A percentile compares a stretch with the other conserved stretches of the same genome.
Evolutionary conservation across 352 stramenopile genomes (phyloP).

Genomic region (Globisporangium camurandrum): DNA sequence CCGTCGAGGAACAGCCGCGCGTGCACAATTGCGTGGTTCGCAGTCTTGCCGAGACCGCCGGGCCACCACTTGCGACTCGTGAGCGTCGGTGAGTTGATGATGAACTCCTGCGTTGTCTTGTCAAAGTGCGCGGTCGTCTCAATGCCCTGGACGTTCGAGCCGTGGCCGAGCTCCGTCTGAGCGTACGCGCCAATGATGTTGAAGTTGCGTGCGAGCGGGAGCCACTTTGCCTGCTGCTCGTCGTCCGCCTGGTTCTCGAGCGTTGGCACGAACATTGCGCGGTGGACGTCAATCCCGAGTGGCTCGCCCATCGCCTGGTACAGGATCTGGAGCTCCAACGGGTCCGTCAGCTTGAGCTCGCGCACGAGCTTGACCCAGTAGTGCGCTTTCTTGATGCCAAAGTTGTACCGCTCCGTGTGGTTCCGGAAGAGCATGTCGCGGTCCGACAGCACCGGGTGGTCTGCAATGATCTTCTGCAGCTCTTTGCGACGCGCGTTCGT

Average conservation of each 20-base stretch:
- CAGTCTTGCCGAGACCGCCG: constrained; percentile 89
- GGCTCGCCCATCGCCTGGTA: constrained; percentile 40
- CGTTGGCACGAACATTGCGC: constrained; percentile 58
- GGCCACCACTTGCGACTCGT: constrained; percentile 96
- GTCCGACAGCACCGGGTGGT: constrained; percentile 38
- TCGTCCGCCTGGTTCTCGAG: constrained; percentile 59
- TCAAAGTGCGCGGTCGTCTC: constrained; percentile 87
- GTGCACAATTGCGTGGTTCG: constrained; percentile 86
- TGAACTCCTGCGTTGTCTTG: constrained; percentile 81
- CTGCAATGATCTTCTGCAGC: constrained; percentile 7
- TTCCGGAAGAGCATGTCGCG: constrained; percentile 43
- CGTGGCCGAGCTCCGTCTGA: constrained; percentile 88
- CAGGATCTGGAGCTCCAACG: constrained; percentile 25
- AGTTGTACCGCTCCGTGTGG: constrained; percentile 28
- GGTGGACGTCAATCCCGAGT: constrained; percentile 44
- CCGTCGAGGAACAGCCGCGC: constrained; percentile 82
- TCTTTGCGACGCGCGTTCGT: constrained; percentile 37
- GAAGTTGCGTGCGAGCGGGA: constrained; percentile 52
- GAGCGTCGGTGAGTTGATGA: constrained; percentile 93
- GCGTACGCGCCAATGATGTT: constrained; percentile 55
- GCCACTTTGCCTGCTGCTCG: constrained; percentile 58
- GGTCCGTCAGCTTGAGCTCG: constrained; percentile 22
- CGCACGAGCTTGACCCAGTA: constrained; percentile 18
- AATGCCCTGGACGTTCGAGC: constrained; percentile 67
- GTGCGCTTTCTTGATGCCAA: constrained; percentile 28